Evolutionary conservation across 2,329 filamentous ascomycete genomes (phyloP).

Genomic region (Cladosporium austrohemisphaericum): DNA sequence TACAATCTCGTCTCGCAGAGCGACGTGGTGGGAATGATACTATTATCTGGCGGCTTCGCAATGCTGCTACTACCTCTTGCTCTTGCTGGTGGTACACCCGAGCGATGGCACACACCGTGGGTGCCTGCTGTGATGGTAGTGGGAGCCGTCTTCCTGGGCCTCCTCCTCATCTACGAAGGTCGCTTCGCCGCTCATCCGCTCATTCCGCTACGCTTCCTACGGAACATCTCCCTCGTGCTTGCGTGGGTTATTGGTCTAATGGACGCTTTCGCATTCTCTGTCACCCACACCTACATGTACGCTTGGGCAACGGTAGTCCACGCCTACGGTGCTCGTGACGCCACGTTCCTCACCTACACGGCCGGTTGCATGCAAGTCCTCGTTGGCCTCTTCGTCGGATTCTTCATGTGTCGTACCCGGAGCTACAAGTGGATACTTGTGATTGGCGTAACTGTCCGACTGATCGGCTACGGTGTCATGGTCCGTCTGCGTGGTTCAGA

Average conservation of each 20-base stretch:
- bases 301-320: slow-evolving; percentile 46
- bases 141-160: slow-evolving; percentile 41
- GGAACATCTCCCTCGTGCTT: slow-evolving; percentile 41
- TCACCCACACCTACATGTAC: slow-evolving; percentile 49
- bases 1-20: too few species aligned
- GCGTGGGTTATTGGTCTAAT: slow-evolving; percentile 39
- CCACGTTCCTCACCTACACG: slow-evolving; percentile 39
- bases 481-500: slow-evolving; percentile 44
- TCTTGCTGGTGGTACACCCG: slow-evolving; percentile 40
- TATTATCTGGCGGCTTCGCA: slow-evolving; percentile 48
- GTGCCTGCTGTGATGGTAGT: slow-evolving; percentile 44
- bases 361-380: slow-evolving; percentile 39
- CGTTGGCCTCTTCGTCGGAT: slow-evolving; percentile 36
- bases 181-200: slow-evolving; percentile 44
- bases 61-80: slow-evolving; percentile 49
- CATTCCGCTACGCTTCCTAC: slow-evolving; percentile 46
- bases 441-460: slow-evolving; percentile 39
- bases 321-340: slow-evolving; percentile 38
- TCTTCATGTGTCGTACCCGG: slow-evolving; percentile 43
- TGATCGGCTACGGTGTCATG: slow-evolving; percentile 51
- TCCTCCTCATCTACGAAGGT: slow-evolving; percentile 49
- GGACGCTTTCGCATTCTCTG: slow-evolving; percentile 44
- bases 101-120: slow-evolving; percentile 45
- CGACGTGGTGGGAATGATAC: too few species aligned
- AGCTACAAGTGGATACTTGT: slow-evolving; percentile 49